Evolutionary conservation across 768 basidiomycete species (phyloP), one percentile per base, ranked within the genome.

Genomic region (Hygrocybe punicea): DNA sequence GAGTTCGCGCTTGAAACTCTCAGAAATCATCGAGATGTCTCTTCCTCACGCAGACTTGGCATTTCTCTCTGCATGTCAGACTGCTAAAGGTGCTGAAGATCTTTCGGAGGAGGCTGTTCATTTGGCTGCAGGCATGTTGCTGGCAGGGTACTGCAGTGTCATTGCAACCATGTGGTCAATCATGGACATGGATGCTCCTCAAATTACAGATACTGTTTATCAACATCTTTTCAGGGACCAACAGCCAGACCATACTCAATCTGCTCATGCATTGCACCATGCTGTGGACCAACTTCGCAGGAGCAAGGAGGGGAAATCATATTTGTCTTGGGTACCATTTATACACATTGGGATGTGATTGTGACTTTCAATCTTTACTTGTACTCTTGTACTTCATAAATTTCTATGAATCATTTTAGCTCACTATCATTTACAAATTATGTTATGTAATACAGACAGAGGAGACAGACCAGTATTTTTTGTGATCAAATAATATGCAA

Each of bases 131-230:
- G 76, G 73, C 3, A 74, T 80, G 72, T 58, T 74, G 49, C 68
- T 62, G 29, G 66, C 68, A 42, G 72, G 71, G 1, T 72, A 65
- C 53, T 59, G 62, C 6, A 59, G 63, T 10, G 75, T 73, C 1
- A 64, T 80, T 17, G 76, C 65, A 4, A 80, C 79, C n/a, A 69
- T 79, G 74, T 78, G 78, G 78, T 69, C 69, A 6, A 73, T 77
- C 29, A 57, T 56, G 13, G 78, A 80, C 56, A 53, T 57, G 1
- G 67, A 73, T 58, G 78, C 69, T 1, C 71, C 74, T 4, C 11
- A 24, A 1, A 60, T 78, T 48, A 64, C 72, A 3, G 60, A 59
- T 34, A 60, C 60, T 7, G 67, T 77, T 34, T 78, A 78, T 62
- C 13, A 21, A 5, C 35, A 21, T 16, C 36, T 53, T 40, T 23